Evolutionary conservation across 306 rosid genomes (phyloP).

Genomic region (Cicer yamashitae): DNA sequence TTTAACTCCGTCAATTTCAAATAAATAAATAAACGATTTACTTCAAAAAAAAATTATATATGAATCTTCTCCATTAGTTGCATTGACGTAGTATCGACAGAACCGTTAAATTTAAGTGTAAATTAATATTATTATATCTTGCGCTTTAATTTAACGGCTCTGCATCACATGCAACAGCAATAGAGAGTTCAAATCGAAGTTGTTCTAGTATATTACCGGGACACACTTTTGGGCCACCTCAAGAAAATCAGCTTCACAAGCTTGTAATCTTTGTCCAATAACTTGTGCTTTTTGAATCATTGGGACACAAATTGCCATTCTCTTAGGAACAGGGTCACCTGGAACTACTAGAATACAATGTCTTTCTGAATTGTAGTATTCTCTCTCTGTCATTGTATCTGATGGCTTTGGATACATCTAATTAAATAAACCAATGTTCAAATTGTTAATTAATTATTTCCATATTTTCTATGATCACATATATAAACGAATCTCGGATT

Average conservation of each 20-base stretch:
- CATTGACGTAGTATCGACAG: neutral
- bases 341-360: slow-evolving; percentile 43
- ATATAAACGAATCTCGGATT: neutral
- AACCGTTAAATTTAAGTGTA: neutral
- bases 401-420: slow-evolving; percentile 43
- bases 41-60: neutral
- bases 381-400: neutral
- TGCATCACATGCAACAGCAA: neutral
- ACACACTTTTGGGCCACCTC: slow-evolving; percentile 23
- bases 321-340: slow-evolving; percentile 9
- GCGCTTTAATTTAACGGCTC: neutral
- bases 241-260: neutral
- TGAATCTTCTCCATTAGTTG: neutral
- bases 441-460: neutral
- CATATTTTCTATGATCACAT: neutral
- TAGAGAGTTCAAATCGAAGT: neutral
- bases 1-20: neutral
- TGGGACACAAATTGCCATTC: slow-evolving; percentile 21
- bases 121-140: neutral
- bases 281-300: neutral
- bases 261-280: neutral
- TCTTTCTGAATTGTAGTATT: slow-evolving; percentile 26
- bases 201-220: slow-evolving; percentile 1
- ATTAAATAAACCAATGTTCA: neutral
- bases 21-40: neutral